Evolutionary conservation across 2,329 filamentous ascomycete species (phyloP).

Genomic region (Neobulgaria alba): DNA sequence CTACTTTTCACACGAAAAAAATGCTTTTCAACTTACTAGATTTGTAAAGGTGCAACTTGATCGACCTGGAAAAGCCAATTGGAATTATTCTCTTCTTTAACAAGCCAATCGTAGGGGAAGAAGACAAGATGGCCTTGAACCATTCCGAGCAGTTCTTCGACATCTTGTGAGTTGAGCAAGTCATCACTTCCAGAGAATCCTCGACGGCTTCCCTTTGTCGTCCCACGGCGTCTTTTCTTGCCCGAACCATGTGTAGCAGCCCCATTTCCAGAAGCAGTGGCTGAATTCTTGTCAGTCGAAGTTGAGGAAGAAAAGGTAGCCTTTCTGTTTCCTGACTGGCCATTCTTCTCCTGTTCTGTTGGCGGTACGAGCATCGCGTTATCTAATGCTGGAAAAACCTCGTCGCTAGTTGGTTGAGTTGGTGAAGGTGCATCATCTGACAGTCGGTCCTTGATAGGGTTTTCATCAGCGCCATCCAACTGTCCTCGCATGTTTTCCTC

Average conservation of each 20-base stretch:
- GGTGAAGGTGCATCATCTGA: constrained; percentile 34
- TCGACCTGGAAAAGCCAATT: constrained; percentile 98
- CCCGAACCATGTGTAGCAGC: constrained; percentile 8
- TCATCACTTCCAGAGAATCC: constrained; percentile 62
- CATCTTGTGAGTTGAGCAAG: constrained; percentile 63
- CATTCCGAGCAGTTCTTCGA: constrained; percentile 71
- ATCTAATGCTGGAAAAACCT: constrained; percentile 41
- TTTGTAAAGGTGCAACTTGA: constrained; percentile 89
- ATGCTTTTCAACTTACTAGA: constrained; percentile 63
- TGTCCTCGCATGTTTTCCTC: constrained; percentile 16
- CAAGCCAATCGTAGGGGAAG: constrained; percentile 94
- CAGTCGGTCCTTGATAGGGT: constrained; percentile 9
- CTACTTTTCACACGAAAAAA: not conserved
- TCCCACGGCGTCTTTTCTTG: constrained; percentile 54
- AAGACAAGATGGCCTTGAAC: constrained; percentile 83
- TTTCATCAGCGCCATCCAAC: constrained; percentile 21
- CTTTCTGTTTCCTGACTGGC: constrained; percentile 38
- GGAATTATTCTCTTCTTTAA: constrained; percentile 81
- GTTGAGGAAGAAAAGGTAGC: constrained; percentile 44
- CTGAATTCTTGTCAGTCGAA: constrained; percentile 11
- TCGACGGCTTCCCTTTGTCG: constrained; percentile 54
- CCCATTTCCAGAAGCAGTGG: not conserved
- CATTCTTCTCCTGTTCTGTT: constrained; percentile 18
- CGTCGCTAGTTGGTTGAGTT: constrained; percentile 35
- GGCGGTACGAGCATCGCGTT: constrained; percentile 14